Evolutionary conservation across 257 asterid species (phyloP), one percentile per base, ranked within the genome.

Genomic region (Solanum sitiens): DNA sequence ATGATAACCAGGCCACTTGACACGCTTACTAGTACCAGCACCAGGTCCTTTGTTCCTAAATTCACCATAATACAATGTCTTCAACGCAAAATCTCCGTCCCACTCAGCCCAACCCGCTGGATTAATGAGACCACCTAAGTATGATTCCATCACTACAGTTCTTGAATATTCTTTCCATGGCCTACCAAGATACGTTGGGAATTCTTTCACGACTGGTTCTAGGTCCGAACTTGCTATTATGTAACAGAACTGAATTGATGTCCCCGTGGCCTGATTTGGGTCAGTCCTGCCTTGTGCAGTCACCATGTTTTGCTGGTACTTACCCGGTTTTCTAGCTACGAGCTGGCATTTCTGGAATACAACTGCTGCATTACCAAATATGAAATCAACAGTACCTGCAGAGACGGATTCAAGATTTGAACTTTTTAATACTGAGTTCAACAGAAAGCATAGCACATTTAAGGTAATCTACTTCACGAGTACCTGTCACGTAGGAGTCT

Each of bases 241-340:
- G 11, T 87, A 79, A 20, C 92, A 92, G 40, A 86, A 75, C 8
- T 94, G 97, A 89, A 94, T 90, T 0, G 95, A 90, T 6, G 88
- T 93, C 14, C 97, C 97, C 2, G 95, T 93, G 86, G 86, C 91
- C 90, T 94, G 95, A 47, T 93, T 93, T 70, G 91, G 94, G 67
- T 94, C 94, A 3, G 79, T 86, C 21, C 95, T 86, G n/a, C 95
- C 95, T 88, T 94, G 97, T 33, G 95, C 96, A 8, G 96, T 94
- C 44, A 93, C 91, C 93, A 91, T 93, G 93, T 94, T 93, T 53
- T 92, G 76, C 87, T 94, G 97, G 73, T 75, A 47, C 27, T 56
- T 21, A 92, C 86, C 72, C 0, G 94, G 95, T 35, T 89, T 89
- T 21, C 94, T 88, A 25, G 94, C 84, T 70, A 84, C 88, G 5